Percentiles rank a stretch among this genome's conserved stretches.
phyloP scores from a whole-genome alignment of 306 rosid species.

The Mucuna pruriens region DNA sequence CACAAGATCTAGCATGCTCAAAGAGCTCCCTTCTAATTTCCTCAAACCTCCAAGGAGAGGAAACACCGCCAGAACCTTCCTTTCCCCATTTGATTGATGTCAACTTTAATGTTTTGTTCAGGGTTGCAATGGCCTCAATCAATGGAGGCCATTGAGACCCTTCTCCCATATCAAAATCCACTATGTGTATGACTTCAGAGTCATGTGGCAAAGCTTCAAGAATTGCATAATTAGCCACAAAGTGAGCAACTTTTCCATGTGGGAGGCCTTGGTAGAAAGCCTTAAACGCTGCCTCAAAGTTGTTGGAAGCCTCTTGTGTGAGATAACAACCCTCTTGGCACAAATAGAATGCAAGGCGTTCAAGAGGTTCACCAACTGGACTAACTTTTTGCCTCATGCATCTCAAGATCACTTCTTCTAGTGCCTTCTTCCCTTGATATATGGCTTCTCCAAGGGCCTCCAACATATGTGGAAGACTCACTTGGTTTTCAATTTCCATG shows the following conservation, averaged over 20 bases:
- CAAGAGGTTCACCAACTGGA: constrained; percentile 45
- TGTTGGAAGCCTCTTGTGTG: constrained; percentile 51
- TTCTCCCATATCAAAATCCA: constrained; percentile 58
- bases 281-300: constrained; percentile 41
- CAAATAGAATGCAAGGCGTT: constrained; percentile 55
- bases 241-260: constrained; percentile 52
- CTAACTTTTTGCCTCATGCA: constrained; percentile 49
- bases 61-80: constrained; percentile 22
- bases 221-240: constrained; percentile 52
- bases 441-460: constrained; percentile 45
- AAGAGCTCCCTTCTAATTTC: constrained; percentile 40
- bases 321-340: constrained; percentile 43
- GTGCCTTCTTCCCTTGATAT: constrained; percentile 41
- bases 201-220: constrained; percentile 55
- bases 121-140: constrained; percentile 44
- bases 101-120: constrained; percentile 42
- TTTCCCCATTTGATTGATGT: constrained; percentile 49
- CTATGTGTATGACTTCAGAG: constrained; percentile 49
- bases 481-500: constrained; percentile 45
- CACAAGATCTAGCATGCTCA: constrained; percentile 40
- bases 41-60: constrained; percentile 40
- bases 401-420: constrained; percentile 42
- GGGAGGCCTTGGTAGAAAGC: constrained; percentile 49
- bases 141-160: constrained; percentile 54
- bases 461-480: constrained; percentile 48